phyloP scores from a whole-genome alignment of 192 early-diverging fungal genomes.

The Pilaira anomala region DNA sequence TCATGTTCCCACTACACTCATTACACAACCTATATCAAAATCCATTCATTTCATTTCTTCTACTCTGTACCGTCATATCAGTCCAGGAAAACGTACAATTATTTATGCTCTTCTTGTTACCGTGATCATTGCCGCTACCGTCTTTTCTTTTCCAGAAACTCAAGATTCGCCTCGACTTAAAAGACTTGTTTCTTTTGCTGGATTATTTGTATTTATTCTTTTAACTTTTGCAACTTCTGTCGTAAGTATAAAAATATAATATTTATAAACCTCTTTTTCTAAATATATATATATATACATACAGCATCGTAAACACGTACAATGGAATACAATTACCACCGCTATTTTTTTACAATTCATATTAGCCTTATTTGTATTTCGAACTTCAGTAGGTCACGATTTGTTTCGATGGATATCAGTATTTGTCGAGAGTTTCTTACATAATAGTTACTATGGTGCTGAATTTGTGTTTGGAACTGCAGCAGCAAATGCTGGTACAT shows the following conservation, averaged over 20 bases:
- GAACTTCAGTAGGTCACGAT: slow-evolving; percentile 65
- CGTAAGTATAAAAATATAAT: slow-evolving; percentile 24
- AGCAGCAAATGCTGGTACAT: slow-evolving; percentile 42
- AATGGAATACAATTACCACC: slow-evolving; percentile 71
- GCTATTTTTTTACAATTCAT: slow-evolving; percentile 75
- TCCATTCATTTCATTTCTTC: not conserved
- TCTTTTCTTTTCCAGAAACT: slow-evolving; percentile 53
- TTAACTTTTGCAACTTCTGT: slow-evolving; percentile 53
- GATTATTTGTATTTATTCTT: slow-evolving; percentile 58
- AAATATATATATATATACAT: not conserved
- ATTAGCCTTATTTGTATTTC: slow-evolving; percentile 75
- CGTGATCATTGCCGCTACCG: slow-evolving; percentile 45
- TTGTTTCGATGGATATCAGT: slow-evolving; percentile 70
- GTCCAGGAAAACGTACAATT: not conserved
- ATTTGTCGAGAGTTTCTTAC: slow-evolving; percentile 57
- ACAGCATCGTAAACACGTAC: slow-evolving; percentile 58
- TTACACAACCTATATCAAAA: slow-evolving; percentile 12
- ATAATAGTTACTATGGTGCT: slow-evolving; percentile 62
- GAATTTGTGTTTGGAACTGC: slow-evolving; percentile 65
- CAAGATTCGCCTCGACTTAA: slow-evolving; percentile 56
- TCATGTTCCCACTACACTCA: slow-evolving; percentile 17
- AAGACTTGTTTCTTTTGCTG: slow-evolving; percentile 75
- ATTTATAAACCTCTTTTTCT: not conserved
- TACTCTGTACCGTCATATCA: not conserved
- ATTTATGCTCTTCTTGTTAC: slow-evolving; percentile 27